Conservation (phyloP, 2,329 filamentous ascomycete genomes). For the Neofusicoccum ribis region DNA sequence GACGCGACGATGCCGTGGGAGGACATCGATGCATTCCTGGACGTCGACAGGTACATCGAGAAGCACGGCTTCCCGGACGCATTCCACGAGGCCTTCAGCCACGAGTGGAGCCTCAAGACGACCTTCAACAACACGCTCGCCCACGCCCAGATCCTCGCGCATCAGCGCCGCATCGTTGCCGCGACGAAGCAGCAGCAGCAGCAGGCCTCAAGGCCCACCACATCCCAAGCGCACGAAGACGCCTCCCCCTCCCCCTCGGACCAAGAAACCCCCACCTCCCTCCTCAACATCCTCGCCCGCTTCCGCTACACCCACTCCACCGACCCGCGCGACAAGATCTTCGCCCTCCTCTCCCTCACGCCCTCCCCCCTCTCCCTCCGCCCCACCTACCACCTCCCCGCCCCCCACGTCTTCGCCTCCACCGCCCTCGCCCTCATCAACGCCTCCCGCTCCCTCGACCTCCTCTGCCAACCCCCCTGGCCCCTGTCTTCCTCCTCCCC, state of each 20-base stretch:
- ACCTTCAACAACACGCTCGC: neutral
- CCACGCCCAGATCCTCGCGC: neutral
- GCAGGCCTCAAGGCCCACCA: too few species aligned
- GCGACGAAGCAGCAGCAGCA: neutral
- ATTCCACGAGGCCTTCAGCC: neutral
- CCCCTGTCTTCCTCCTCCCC: neutral
- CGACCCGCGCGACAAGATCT: slow-evolving; percentile 13
- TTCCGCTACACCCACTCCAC: slow-evolving; percentile 28
- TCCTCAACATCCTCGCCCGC: slow-evolving; percentile 27
- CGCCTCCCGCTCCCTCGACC: slow-evolving; percentile 25
- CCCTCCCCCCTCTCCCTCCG: slow-evolving; percentile 23
- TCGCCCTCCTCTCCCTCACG: slow-evolving; percentile 19
- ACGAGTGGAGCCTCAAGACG: neutral
- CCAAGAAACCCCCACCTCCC: slow-evolving; percentile 16
- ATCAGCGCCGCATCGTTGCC: neutral
- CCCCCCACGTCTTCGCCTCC: slow-evolving; percentile 23
- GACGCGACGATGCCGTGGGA: slow-evolving; percentile 2
- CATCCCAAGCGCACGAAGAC: too few species aligned
- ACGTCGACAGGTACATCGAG: slow-evolving; percentile 3
- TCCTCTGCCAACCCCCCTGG: slow-evolving; percentile 25
- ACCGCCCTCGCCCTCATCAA: slow-evolving; percentile 25
- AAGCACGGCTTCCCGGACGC: neutral
- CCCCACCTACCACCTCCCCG: slow-evolving; percentile 28
- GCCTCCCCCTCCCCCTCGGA: too few species aligned
- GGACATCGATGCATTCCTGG: neutral